phyloP scores from a whole-genome alignment of 2,329 filamentous ascomycete genomes.

The Aspergillus sclerotialis region DNA sequence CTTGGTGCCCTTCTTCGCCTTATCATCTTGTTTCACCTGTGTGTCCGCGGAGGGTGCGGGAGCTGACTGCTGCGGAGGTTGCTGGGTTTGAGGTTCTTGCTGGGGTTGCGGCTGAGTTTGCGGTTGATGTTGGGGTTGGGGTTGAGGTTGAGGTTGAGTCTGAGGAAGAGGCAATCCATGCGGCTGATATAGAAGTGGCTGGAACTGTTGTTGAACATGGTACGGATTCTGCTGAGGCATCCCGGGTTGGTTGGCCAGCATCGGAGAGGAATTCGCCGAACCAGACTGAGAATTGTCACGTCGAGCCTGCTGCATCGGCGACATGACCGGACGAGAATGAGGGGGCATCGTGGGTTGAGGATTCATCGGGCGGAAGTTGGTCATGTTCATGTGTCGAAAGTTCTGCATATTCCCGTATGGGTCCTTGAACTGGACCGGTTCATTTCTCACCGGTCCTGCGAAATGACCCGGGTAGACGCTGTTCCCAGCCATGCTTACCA shows the following conservation, averaged over 20 bases:
- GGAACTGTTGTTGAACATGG: slow-evolving; percentile 13
- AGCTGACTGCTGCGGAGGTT: too few relatives aligned
- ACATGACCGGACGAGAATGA: neutral
- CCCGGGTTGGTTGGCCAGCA: neutral
- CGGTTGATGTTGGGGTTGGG: slow-evolving; percentile 17
- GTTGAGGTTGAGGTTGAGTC: slow-evolving; percentile 11
- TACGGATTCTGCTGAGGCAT: neutral
- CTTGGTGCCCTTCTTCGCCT: slow-evolving; percentile 15
- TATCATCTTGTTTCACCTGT: slow-evolving; percentile 2
- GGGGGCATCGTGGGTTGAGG: neutral
- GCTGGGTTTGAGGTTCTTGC: slow-evolving; percentile 1
- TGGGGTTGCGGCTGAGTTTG: slow-evolving; percentile 7
- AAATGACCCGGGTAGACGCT: slow-evolving; percentile 23
- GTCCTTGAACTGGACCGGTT: slow-evolving; percentile 19
- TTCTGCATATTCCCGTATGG: slow-evolving; percentile 20
- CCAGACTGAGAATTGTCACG: neutral
- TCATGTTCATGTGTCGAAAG: slow-evolving; percentile 24
- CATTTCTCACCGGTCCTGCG: slow-evolving; percentile 21
- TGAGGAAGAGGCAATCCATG: slow-evolving; percentile 4
- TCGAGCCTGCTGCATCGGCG: neutral
- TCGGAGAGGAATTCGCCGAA: neutral
- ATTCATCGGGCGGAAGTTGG: slow-evolving; percentile 17
- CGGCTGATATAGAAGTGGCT: slow-evolving; percentile 13
- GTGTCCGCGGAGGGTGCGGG: too few relatives aligned
- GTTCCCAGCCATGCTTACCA: slow-evolving; percentile 19